A percentile compares a stretch with the other conserved stretches of the same genome.
These are phyloP conservation scores for Saccharomycopsis hybrid DNA, from an alignment of 1,139 yeast genomes.

Conservation along the genomic window DNA sequence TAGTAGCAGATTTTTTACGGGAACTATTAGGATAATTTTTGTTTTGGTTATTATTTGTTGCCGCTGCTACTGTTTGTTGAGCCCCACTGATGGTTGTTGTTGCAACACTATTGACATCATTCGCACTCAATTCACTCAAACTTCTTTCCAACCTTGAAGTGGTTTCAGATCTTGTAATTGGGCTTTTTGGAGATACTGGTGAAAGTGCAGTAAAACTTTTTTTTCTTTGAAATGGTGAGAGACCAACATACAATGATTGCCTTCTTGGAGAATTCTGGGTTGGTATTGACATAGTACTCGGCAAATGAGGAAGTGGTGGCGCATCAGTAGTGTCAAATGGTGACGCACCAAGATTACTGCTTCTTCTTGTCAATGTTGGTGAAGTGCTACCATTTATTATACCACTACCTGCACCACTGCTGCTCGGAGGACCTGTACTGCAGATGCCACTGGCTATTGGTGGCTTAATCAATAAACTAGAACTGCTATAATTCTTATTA, in stretches of 20 bases:
- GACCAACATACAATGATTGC: conserved; percentile 1
- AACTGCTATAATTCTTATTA: conserved; percentile 1
- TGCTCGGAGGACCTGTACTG: background rate
- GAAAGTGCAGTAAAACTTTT: conserved; percentile 4
- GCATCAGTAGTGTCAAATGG: conserved; percentile 11
- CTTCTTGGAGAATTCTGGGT: background rate
- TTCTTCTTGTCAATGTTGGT: background rate
- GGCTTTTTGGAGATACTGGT: background rate
- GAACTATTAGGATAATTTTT: too few relatives aligned
- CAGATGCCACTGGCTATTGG: background rate
- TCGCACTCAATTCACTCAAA: background rate
- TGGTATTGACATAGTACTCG: background rate
- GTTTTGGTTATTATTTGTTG: too few relatives aligned
- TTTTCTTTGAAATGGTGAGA: conserved; percentile 5
- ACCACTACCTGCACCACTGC: conserved; percentile 1
- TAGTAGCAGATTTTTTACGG: background rate
- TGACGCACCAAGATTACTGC: background rate
- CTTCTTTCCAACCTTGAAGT: background rate
- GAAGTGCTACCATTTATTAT: background rate
- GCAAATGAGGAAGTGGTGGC: conserved; percentile 11
- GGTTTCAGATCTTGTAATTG: too few relatives aligned
- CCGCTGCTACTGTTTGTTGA: background rate
- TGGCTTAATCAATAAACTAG: background rate
- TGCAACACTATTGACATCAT: background rate
- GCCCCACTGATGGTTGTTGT: background rate